Conservation (phyloP, 495 filamentous ascomycete genomes). For the Annulohypoxylon nitens region DNA sequence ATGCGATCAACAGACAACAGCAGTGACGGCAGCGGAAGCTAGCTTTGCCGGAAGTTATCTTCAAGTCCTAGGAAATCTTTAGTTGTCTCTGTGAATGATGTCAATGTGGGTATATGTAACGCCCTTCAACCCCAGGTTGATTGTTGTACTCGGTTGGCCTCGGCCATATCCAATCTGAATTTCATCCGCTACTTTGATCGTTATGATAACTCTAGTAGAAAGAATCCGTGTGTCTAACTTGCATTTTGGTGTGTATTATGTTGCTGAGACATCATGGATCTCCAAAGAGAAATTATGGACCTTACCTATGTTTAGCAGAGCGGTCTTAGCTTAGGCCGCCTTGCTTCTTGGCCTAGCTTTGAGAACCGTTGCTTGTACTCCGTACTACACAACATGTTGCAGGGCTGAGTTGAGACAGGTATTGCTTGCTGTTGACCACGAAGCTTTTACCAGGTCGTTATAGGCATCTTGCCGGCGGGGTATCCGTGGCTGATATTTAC, state of each 20-base stretch:
- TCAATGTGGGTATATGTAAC: slow-evolving; percentile 30
- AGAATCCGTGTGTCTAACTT: slow-evolving; percentile 20
- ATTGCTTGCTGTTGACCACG: slow-evolving; percentile 26
- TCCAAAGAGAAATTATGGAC: slow-evolving; percentile 31
- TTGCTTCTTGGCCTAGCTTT: slow-evolving; percentile 7
- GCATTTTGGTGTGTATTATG: neutral
- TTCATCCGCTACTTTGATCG: slow-evolving; percentile 4
- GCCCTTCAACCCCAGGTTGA: slow-evolving; percentile 18
- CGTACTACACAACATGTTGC: slow-evolving; percentile 24
- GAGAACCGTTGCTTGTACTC: slow-evolving; percentile 26
- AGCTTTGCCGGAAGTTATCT: slow-evolving; percentile 18
- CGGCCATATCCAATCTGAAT: slow-evolving; percentile 19
- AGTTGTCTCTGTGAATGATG: slow-evolving; percentile 16
- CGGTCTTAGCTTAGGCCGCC: slow-evolving; percentile 16
- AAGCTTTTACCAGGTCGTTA: slow-evolving; percentile 27
- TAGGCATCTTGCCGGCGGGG: slow-evolving; percentile 19
- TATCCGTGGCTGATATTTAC: slow-evolving; percentile 16
- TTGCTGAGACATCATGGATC: slow-evolving; percentile 9
- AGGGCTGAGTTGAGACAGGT: slow-evolving; percentile 38
- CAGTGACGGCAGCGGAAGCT: slow-evolving; percentile 11
- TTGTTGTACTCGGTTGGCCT: slow-evolving; percentile 28
- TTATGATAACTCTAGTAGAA: slow-evolving; percentile 9
- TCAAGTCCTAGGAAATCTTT: slow-evolving; percentile 5
- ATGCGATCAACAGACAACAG: slow-evolving; percentile 17
- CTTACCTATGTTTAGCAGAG: slow-evolving; percentile 40